These are phyloP conservation scores for Botrytis cinerea DNA, from an alignment of 2,329 filamentous ascomycete genomes.

Conservation along the genomic window DNA sequence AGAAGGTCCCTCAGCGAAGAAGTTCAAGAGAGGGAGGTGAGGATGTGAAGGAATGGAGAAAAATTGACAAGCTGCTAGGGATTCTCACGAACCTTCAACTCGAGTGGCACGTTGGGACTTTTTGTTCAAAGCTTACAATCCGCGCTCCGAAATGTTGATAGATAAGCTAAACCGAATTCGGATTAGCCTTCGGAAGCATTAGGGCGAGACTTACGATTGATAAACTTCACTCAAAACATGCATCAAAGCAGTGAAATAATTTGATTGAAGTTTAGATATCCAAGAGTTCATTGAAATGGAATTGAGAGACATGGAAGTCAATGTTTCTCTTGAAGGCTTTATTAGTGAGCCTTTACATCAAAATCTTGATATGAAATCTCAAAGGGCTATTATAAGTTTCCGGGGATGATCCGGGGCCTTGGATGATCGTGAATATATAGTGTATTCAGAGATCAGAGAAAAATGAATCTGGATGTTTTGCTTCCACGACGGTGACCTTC, in stretches of 20 bases:
- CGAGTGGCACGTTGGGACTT: conserved; percentile 26
- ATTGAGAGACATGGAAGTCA: background rate
- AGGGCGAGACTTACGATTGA: conserved; percentile 15
- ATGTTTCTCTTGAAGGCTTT: background rate
- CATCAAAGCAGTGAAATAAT: background rate
- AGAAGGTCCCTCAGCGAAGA: conserved; percentile 15
- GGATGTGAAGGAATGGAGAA: background rate
- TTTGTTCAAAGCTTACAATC: conserved; percentile 24
- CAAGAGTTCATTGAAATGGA: background rate
- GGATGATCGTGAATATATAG: background rate
- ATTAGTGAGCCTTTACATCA: background rate
- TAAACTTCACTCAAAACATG: background rate
- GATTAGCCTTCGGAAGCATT: conserved; percentile 22
- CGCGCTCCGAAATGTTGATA: conserved; percentile 26
- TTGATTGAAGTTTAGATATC: background rate
- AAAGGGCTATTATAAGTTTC: background rate
- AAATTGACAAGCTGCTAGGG: conserved; percentile 9
- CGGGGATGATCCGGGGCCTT: background rate
- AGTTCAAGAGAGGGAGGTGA: conserved; percentile 14
- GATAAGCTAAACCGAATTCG: conserved; percentile 16
- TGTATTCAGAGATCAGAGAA: conserved; percentile 4
- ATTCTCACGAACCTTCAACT: conserved; percentile 23
- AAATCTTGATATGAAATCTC: background rate
- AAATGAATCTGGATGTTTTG: background rate
- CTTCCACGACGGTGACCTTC: background rate